These are phyloP conservation scores for Scedosporium dehoogii DNA, from an alignment of 2,329 filamentous ascomycete species.

Conservation along the genomic window DNA sequence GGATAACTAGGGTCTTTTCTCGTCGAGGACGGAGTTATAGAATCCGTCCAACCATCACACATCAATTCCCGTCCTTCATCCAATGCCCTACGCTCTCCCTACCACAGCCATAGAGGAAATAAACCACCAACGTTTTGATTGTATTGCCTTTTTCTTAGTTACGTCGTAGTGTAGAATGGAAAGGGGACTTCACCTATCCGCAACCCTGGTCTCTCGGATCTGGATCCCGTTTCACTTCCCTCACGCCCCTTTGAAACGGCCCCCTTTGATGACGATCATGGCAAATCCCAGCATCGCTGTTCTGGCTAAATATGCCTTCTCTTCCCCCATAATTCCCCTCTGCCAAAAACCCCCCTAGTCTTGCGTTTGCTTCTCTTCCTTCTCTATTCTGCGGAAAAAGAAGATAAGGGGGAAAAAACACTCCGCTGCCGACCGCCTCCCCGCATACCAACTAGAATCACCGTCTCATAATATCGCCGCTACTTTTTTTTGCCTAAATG, in stretches of 20 bases:
- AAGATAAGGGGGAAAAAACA: not conserved
- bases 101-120: too few relatives aligned
- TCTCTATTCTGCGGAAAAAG: not conserved
- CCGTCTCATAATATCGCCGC: not conserved
- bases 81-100: too few relatives aligned
- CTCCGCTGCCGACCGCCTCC: not conserved
- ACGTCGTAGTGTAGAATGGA: not conserved
- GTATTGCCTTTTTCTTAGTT: not conserved
- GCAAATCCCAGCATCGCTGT: not conserved
- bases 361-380: slow-evolving; percentile 1
- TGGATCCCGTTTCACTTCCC: not conserved
- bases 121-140: too few relatives aligned
- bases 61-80: too few relatives aligned
- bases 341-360: not conserved
- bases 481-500: slow-evolving; percentile 3
- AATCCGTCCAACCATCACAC: too few relatives aligned
- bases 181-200: not conserved
- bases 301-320: slow-evolving; percentile 6
- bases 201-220: slow-evolving; percentile 1
- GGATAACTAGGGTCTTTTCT: too few relatives aligned
- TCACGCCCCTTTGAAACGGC: not conserved
- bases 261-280: slow-evolving; percentile 3
- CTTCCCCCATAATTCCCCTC: not conserved
- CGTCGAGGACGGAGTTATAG: too few relatives aligned
- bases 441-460: not conserved